Percentiles rank a stretch among this genome's conserved stretches.
These are phyloP conservation scores for Parasitella parasitica DNA, from an alignment of 371 early-diverging fungal species.

Conservation along the genomic window DNA sequence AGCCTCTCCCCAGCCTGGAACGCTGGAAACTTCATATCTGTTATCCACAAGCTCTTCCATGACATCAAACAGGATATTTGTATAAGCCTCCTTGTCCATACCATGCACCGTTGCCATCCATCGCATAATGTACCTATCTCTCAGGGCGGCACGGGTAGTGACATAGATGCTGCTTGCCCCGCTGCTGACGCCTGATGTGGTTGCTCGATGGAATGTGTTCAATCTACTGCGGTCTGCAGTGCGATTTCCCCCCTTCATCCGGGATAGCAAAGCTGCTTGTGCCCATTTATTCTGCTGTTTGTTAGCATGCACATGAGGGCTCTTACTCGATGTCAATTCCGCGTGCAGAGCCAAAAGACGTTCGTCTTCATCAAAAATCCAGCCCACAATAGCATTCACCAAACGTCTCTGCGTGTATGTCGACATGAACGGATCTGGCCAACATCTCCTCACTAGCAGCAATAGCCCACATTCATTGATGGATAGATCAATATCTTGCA, in stretches of 20 bases:
- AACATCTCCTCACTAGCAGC: constrained; percentile 51
- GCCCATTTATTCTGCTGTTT: constrained; percentile 34
- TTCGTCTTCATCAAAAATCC: constrained; percentile 59
- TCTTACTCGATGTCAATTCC: constrained; percentile 27
- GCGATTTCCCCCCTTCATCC: constrained; percentile 20
- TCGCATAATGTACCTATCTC: constrained; percentile 36
- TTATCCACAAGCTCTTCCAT: constrained; percentile 39
- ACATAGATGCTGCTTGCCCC: constrained; percentile 51
- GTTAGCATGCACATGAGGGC: background rate
- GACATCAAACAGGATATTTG: constrained; percentile 27
- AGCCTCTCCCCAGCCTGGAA: constrained; percentile 26
- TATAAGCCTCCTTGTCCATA: constrained; percentile 35
- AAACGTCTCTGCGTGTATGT: constrained; percentile 49
- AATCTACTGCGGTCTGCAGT: constrained; percentile 24
- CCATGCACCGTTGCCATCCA: constrained; percentile 46
- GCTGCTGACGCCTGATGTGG: constrained; percentile 31
- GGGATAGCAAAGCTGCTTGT: constrained; percentile 30
- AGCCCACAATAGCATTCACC: constrained; percentile 47
- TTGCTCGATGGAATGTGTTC: constrained; percentile 17
- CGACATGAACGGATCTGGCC: constrained; percentile 63
- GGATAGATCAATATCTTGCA: constrained; percentile 52
- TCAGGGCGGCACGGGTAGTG: constrained; percentile 37
- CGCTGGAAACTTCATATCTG: constrained; percentile 24
- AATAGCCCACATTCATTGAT: constrained; percentile 60
- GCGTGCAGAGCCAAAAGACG: constrained; percentile 40